These are phyloP conservation scores for Fusarium decemcellulare DNA, from an alignment of 2,329 filamentous ascomycete species.

Conservation along the genomic window DNA sequence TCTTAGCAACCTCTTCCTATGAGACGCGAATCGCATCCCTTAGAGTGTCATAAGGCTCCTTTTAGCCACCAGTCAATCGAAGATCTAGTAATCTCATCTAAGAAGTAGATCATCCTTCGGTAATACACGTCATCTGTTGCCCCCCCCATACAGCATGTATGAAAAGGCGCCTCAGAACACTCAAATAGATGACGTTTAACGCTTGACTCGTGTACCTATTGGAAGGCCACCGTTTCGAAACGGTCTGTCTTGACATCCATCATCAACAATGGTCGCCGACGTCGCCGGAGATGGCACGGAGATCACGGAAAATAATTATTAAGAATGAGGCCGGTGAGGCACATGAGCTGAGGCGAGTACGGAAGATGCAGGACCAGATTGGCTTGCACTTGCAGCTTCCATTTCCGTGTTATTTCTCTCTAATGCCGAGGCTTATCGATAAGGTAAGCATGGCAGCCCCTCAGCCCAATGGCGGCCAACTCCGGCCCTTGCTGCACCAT, in stretches of 20 bases:
- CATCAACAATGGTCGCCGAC: background rate
- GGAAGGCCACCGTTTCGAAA: background rate
- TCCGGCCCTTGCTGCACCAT: conserved; percentile 20
- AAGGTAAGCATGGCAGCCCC: conserved; percentile 23
- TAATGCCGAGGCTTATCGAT: conserved; percentile 44
- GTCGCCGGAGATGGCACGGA: conserved; percentile 9
- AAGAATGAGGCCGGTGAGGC: background rate
- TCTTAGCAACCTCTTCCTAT: background rate
- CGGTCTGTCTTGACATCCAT: background rate
- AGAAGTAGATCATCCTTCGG: too few relatives aligned
- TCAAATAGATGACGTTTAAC: background rate
- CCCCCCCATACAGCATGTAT: too few relatives aligned
- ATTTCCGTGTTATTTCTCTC: background rate
- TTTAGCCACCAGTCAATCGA: too few relatives aligned
- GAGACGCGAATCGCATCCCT: too few relatives aligned
- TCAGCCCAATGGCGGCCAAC: conserved; percentile 37
- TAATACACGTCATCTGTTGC: too few relatives aligned
- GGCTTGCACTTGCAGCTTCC: conserved; percentile 3
- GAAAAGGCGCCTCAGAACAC: too few relatives aligned
- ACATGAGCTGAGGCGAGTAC: conserved; percentile 2
- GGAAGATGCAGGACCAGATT: background rate
- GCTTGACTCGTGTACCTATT: background rate
- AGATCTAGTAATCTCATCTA: too few relatives aligned
- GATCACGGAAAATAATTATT: conserved; percentile 6
- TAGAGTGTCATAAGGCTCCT: too few relatives aligned